Base-by-base conservation (phyloP, 352 stramenopile genomes). In the Pythium insidiosum region DNA sequence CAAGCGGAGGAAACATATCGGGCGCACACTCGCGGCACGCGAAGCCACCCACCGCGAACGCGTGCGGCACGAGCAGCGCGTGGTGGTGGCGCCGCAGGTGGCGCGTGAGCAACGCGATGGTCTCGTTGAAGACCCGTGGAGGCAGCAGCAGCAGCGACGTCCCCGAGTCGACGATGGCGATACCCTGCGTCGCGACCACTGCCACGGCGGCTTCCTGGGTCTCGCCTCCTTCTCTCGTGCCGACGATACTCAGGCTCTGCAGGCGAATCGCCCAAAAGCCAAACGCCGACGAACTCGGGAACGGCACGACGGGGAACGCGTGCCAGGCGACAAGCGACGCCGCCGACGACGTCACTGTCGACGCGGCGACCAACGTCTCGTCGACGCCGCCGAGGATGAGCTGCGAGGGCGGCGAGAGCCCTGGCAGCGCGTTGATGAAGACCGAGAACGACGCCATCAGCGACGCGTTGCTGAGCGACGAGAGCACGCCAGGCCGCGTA, bases 131-230 rank as follows among this genome's bases (percentile, higher is more conserved):
- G 0, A 69, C 56, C 0, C 38, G 49, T 33, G 47, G 43, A 10
- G 71, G 71, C 5, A 87, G 62, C 56, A 87, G 40, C 7, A 87
- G 35, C 18, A 84, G 53, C 31, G 74, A 87, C 1, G 74, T 87
- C 29, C 74, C 74, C 2, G 71, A 84, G 55, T 87, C 74, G 21
- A 87, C 58, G 23, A 87, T 79, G 10, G 62, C 71, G 10, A n/a
- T n/a, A n/a, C n/a, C n/a, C n/a, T n/a, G n/a, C n/a, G 73, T 57
- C 35, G 53, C 21, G 38, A 38, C 21, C 34, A 52, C 44, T 6
- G 61, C 43, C n/a, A 73, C 22, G 3, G 39, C 49, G 16, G 49
- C 42, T 30, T 50, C 38, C 29, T 42, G 22, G 9, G 29, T 2
- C 21, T n/a, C 6, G 29, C 7, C 16, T 23, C 15, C 11, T 45